Evolutionary conservation across 2,329 filamentous ascomycete species (phyloP), one percentile per base, ranked within the genome.

Genomic region (Sarocladium kiliense): DNA sequence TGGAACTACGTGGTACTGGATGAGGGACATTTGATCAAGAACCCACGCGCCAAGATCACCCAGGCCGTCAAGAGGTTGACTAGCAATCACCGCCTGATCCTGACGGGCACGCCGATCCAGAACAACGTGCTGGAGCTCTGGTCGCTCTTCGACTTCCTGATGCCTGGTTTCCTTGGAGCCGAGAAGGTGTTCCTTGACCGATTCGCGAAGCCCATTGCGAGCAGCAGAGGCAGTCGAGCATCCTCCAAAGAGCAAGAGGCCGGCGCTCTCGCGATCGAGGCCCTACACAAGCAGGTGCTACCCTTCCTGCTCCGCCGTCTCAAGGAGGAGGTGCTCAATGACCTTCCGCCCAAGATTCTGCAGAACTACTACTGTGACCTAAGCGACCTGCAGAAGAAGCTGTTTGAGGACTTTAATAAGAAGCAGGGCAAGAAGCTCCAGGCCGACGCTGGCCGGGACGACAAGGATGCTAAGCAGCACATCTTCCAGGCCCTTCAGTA

Each of bases 341-440:
- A 99, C 65, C 77, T 99, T 9, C 94, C 94, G 2, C 94, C 94
- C 7, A 99, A 99, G 84, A 99, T 99, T 64, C 76, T 99, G 53
- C 94, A 99, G 69, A 99, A 99, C 71, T 99, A 99, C 75, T 99
- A 99, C 74, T 99, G 94, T 70, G 94, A 99, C 66, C 85, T 96
- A 18, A 96, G 91, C 64, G 94, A 99, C 56, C 76, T 99, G 53
- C 94, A 99, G 70, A 89, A 87, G 75, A 95, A 90, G 68, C 81
- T 99, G 1, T 99, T 99, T 64, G 94, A 97, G 44, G 93, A 97
- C 67, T 99, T 99, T 68, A 89, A 86, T 21, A 95, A 89, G 79
- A 95, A 91, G 62, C 93, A 99, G 68, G 87, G 91, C 65, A 95
- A 91, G 71, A 88, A 90, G 59, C 81, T 99, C 32, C 85, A 89